Base-by-base conservation (phyloP, 2,329 filamentous ascomycete species). In the Periglandula ipomoeae region DNA sequence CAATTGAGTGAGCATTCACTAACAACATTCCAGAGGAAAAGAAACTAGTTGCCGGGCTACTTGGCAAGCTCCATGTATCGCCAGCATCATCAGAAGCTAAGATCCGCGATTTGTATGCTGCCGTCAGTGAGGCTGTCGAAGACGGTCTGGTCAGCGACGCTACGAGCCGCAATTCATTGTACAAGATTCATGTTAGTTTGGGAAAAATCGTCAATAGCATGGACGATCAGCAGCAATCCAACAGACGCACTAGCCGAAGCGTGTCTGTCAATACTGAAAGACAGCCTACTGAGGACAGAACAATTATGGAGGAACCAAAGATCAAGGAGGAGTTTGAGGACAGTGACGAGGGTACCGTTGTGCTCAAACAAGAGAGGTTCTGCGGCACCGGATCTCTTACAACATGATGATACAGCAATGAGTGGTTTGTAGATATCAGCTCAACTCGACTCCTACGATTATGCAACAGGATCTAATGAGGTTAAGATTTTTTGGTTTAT, bases 11-110 rank as follows among this genome's bases (percentile, higher is more conserved):
- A n/a, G 20, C 2, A 13, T 15, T 15, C 9, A 45, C 60, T 70
- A 63, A 69, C 61, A 51, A 19, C 2, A 6, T 30, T 52, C 45
- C 60, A 84, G 85, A 87, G 63, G 90, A 96, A 66, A 88, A 87
- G 69, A 96, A 94, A 64, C 76, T 84, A 1, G 70, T 93, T 9
- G 81, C 87, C 24, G 78, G 82, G 0, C 78, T 96, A 43, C 76
- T 97, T 1, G 82, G 82, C 55, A 97, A 96, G 66, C 73, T 96
- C 2, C 82, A 90, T 61, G 76, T 97, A 43, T 82, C 84, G 1
- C 77, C 87, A 0, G 72, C 84, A 1, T 82, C 81, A 0, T 73
- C 73, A 0, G 74, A 81, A 52, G 71, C 76, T 20, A 79, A 78
- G 57, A 69, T 83, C 52, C 70, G 78, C 54, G 70, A 75, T 35